Evolutionary conservation across 805 yeast genomes (phyloP), one percentile per base, ranked within the genome.

Genomic region (Candida insectorum): DNA sequence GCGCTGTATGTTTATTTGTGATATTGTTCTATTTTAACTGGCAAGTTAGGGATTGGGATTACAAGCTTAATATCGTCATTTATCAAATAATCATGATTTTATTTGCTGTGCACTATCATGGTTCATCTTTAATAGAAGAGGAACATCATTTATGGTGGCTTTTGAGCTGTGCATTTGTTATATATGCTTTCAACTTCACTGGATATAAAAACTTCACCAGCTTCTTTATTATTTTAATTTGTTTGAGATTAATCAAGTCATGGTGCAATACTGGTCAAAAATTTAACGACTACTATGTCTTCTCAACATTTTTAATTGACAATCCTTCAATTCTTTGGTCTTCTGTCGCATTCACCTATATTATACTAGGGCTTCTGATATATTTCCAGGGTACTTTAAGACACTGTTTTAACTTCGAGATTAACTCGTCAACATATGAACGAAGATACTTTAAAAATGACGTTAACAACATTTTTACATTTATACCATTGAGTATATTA

Each of bases 91-190:
- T 13, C 31, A 35, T 36, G 50, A 50, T 46, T 28, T 62, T 51
- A 2, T 66, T 60, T 44, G 69, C 85, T 0, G 70, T 81, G 43
- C 86, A 89, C 60, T 96, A 89, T 8, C 86, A 94, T 40, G 89
- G 96, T 17, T 65, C 71, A 4, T 64, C 71, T 3, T 67, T 89
- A 37, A 83, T 93, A 12, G 98, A 93, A 51, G 98, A 93, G 55
- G 98, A 93, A 52, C 95, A 93, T 52, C 96, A 89, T 52, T 56
- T 89, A 12, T 93, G 98, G 98, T 93, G 95, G 85, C 84, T 54
- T 19, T 47, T 60, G 12, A 45, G 58, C 3, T 33, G 54, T 1
- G 29, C 49, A 10, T 39, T 40, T 21, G 34, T 54, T 12, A 33
- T 37, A 28, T 24, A 23, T 30, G 11, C 37, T 26, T 30, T 34